phyloP scores from a whole-genome alignment of 2,329 filamentous ascomycete genomes.

The Tothia fuscella region DNA sequence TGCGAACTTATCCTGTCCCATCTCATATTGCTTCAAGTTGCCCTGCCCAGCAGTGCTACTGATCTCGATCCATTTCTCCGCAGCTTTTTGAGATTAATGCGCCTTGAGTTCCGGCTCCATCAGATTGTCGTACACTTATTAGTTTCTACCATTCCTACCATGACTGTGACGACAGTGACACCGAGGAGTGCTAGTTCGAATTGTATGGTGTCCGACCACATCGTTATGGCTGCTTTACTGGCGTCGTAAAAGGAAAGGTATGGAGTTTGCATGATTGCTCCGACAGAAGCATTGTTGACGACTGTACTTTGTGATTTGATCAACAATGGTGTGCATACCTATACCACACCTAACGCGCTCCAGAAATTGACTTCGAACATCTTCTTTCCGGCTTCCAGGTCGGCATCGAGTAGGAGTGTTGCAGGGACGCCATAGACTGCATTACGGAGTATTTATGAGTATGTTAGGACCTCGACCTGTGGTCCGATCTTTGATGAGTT shows the following conservation, averaged over 20 bases:
- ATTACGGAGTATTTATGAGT: conserved; percentile 36
- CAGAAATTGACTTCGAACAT: conserved; percentile 34
- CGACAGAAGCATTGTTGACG: conserved; percentile 28
- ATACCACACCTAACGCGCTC: conserved; percentile 24
- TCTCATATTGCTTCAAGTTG: not conserved
- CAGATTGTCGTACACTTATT: conserved; percentile 2
- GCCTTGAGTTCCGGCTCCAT: not conserved
- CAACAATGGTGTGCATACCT: conserved; percentile 24
- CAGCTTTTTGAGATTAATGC: conserved; percentile 5
- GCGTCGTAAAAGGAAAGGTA: conserved; percentile 18
- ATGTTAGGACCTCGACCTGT: conserved; percentile 24
- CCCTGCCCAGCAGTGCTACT: not conserved
- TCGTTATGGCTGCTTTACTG: conserved; percentile 26
- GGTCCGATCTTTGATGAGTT: conserved; percentile 15
- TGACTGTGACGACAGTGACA: conserved; percentile 13
- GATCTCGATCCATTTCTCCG: conserved; percentile 1
- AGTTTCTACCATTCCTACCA: conserved; percentile 1
- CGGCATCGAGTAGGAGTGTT: conserved; percentile 26
- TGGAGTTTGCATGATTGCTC: conserved; percentile 20
- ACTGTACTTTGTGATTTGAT: conserved; percentile 19
- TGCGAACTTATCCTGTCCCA: not conserved
- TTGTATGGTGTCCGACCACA: conserved; percentile 17
- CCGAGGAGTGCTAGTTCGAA: conserved; percentile 16
- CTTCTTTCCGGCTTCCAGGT: conserved; percentile 23
- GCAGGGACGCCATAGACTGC: conserved; percentile 24